Evolutionary conservation across 1,139 yeast species (phyloP), one percentile per base, ranked within the genome.

Genomic region (Candida sanyaensis): DNA sequence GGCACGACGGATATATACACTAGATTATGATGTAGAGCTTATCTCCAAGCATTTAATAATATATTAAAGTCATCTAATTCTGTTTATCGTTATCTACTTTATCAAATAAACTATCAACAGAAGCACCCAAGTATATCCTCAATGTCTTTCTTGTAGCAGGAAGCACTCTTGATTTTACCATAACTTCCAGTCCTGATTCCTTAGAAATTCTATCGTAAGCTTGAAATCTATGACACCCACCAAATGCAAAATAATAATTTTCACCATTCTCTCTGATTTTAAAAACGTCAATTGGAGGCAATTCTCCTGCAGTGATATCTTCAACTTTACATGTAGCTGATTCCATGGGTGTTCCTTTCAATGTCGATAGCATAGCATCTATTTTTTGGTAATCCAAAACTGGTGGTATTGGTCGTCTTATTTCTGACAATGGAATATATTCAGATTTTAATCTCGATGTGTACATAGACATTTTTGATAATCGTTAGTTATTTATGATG

Each of bases 191-290:
- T 5, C 50, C 47, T 2, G 55, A 54, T 28, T 57, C 55, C 13
- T 44, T 36, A 10, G 49, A 50, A 32, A 74, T 55, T 46, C 71
- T 68, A 53, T 85, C 91, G 60, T 86, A 86, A 0, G 92, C 92
- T 61, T 88, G 95, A 55, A 88, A 83, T 52, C 96, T 66, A 61
- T 88, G 96, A 62, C 96, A 88, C 0, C 95, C 95, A 8, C 95
- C 95, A 65, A 88, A 85, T 2, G 95, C 96, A 68, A 88, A 88
- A 60, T 84, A 88, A 62, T 77, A 78, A 28, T 69, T 75, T 47
- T 78, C 66, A 0, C 90, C 93, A 9, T 76, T 62, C 42, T 86
- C 86, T 41, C 84, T 71, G 2, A 88, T 86, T 39, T 78, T 75
- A 55, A 88, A 69, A 0, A 88, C 91, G 63, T 88, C 96, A 27